phyloP scores from a whole-genome alignment of 2,329 filamentous ascomycete genomes.

The Diaporthe eres region DNA sequence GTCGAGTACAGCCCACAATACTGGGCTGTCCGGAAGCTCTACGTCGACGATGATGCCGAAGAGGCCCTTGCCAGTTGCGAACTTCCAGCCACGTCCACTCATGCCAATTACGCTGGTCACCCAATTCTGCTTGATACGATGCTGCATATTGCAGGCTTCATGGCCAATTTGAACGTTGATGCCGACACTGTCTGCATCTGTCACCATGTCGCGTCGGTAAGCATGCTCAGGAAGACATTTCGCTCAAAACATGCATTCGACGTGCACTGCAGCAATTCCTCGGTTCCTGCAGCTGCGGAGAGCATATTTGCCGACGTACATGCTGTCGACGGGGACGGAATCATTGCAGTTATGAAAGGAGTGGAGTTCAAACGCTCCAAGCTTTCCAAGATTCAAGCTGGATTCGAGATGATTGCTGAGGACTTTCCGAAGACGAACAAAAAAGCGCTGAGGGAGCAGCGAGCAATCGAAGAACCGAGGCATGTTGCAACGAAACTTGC shows the following conservation, averaged over 20 bases:
- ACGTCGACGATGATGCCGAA: background rate
- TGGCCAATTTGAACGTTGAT: background rate
- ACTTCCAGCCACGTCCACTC: background rate
- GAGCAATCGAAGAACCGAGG: background rate
- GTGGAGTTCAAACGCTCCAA: conserved; percentile 9
- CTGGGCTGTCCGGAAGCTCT: background rate
- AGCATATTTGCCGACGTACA: conserved; percentile 7
- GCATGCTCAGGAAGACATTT: background rate
- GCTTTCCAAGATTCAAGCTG: conserved; percentile 4
- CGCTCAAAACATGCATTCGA: background rate
- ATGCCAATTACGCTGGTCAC: background rate
- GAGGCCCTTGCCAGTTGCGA: background rate
- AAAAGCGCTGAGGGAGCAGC: background rate
- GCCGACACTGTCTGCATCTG: conserved; percentile 9
- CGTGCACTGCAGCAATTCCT: conserved; percentile 11
- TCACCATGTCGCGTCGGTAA: background rate
- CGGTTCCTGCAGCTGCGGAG: background rate
- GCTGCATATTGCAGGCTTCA: conserved; percentile 9
- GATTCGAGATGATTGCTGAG: background rate
- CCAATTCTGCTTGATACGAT: conserved; percentile 8
- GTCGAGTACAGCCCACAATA: conserved; percentile 3
- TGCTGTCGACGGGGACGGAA: background rate
- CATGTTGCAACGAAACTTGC: background rate
- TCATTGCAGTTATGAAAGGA: background rate
- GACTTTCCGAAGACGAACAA: background rate